phyloP scores from a whole-genome alignment of 2,329 filamentous ascomycete species.

The Dothiorella sarmentorum region DNA sequence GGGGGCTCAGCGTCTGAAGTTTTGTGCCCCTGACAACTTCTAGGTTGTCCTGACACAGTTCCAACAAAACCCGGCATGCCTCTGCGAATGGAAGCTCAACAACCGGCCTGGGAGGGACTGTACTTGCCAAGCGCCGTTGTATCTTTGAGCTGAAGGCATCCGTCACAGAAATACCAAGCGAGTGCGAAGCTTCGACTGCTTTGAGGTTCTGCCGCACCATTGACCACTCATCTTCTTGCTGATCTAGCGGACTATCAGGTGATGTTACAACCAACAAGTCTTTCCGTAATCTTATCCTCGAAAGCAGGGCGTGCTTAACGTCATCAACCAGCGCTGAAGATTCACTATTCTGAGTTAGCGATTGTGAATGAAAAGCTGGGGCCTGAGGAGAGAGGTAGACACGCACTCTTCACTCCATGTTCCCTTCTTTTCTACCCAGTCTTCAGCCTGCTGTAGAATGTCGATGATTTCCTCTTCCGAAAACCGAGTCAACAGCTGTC shows the following conservation, averaged over 20 bases:
- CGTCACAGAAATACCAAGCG: slow-evolving; percentile 62
- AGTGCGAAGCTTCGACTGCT: slow-evolving; percentile 57
- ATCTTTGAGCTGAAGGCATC: slow-evolving; percentile 88
- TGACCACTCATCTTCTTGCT: slow-evolving; percentile 34
- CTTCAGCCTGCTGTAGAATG: slow-evolving; percentile 54
- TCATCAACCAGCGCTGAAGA: slow-evolving; percentile 33
- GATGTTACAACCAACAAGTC: slow-evolving; percentile 56
- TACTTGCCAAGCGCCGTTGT: slow-evolving; percentile 87
- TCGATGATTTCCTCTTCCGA: slow-evolving; percentile 54
- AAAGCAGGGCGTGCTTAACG: slow-evolving; percentile 55
- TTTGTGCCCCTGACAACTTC: slow-evolving; percentile 46
- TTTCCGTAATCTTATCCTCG: slow-evolving; percentile 64
- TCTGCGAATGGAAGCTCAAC: slow-evolving; percentile 72
- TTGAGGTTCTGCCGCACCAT: slow-evolving; percentile 44
- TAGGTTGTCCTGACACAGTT: slow-evolving; percentile 68
- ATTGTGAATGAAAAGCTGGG: too few species aligned
- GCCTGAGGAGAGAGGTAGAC: too few species aligned
- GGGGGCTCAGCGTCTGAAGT: slow-evolving; percentile 27
- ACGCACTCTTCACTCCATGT: slow-evolving; percentile 17
- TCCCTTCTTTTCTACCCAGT: slow-evolving; percentile 35
- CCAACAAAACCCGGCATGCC: slow-evolving; percentile 65
- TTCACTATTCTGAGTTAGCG: too few species aligned
- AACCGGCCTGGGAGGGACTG: slow-evolving; percentile 87
- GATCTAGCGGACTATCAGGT: slow-evolving; percentile 32
- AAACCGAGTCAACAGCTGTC: slow-evolving; percentile 67